These are phyloP conservation scores for Cyphellophora europaea DNA, from an alignment of 2,329 filamentous ascomycete genomes.

Conservation along the genomic window DNA sequence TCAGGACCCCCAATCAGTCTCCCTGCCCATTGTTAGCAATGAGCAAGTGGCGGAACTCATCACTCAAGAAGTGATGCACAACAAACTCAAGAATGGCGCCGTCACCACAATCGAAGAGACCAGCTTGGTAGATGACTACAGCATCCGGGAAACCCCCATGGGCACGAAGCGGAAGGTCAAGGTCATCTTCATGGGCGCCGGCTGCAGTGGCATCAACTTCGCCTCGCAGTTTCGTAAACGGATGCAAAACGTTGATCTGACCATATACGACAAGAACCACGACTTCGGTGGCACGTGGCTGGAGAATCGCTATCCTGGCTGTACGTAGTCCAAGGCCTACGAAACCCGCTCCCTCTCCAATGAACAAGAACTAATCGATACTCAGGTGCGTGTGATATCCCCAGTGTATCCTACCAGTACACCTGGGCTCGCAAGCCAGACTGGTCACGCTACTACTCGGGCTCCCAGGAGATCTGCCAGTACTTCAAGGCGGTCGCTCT, in stretches of 20 bases:
- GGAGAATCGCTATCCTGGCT: constrained; percentile 24
- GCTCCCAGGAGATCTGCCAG: constrained; percentile 18
- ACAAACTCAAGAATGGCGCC: too few species aligned
- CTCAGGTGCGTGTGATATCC: constrained; percentile 22
- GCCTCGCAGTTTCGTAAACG: constrained; percentile 14
- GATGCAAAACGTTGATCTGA: constrained; percentile 14
- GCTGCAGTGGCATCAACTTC: constrained; percentile 23
- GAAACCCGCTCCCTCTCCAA: neutral
- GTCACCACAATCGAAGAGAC: too few species aligned
- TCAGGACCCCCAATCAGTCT: too few species aligned
- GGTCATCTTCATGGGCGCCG: constrained; percentile 17
- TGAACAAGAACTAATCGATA: neutral
- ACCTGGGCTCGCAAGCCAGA: constrained; percentile 25
- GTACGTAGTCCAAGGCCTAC: constrained; percentile 6
- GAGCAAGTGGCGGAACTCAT: too few species aligned
- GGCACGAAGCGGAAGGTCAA: constrained; percentile 9
- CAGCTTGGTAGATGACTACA: too few species aligned
- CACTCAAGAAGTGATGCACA: too few species aligned
- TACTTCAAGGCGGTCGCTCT: constrained; percentile 20
- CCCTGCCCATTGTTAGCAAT: too few species aligned
- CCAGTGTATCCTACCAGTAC: constrained; percentile 24
- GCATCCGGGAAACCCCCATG: constrained; percentile 9
- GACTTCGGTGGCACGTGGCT: constrained; percentile 25
- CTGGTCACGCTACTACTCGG: constrained; percentile 18
- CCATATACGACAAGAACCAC: constrained; percentile 21